These are phyloP conservation scores for Podospora australis DNA, from an alignment of 495 filamentous ascomycete genomes.

Conservation along the genomic window DNA sequence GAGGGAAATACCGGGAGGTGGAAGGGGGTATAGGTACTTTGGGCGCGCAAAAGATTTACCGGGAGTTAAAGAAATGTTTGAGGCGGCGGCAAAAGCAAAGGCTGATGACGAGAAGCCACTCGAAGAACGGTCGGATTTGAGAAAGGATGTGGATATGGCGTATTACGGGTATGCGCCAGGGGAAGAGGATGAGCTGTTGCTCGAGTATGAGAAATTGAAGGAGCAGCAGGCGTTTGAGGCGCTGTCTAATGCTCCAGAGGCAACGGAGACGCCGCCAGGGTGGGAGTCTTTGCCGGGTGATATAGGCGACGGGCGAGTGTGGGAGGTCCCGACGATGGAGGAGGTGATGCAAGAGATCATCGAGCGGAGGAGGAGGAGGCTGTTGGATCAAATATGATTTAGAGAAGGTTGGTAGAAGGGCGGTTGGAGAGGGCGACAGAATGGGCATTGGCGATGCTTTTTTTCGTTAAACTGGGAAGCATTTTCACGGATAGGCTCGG, in stretches of 20 bases:
- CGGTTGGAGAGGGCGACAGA: not conserved
- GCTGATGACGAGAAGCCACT: constrained; percentile 50
- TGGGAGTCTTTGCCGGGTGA: constrained; percentile 90
- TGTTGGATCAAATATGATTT: constrained; percentile 59
- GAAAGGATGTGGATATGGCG: constrained; percentile 80
- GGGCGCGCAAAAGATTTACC: constrained; percentile 85
- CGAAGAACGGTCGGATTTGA: constrained; percentile 60
- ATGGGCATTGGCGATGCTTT: not conserved
- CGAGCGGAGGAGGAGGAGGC: constrained; percentile 70
- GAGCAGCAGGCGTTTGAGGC: constrained; percentile 73
- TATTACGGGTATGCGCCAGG: constrained; percentile 95
- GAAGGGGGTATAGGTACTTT: constrained; percentile 81
- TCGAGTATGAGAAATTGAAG: constrained; percentile 76
- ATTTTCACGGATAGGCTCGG: constrained; percentile 21
- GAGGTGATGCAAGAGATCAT: constrained; percentile 92
- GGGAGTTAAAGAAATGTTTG: constrained; percentile 95
- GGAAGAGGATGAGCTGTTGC: constrained; percentile 81
- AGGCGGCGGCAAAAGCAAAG: constrained; percentile 56
- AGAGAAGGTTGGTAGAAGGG: not conserved
- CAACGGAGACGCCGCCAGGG: constrained; percentile 42
- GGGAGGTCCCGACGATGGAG: constrained; percentile 78
- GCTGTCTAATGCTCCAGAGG: constrained; percentile 34
- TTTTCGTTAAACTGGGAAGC: constrained; percentile 10
- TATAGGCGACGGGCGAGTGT: constrained; percentile 71
- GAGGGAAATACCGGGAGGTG: constrained; percentile 79